Conservation (phyloP, 441 rosid genomes). For the Gossypium schwendimanii region DNA sequence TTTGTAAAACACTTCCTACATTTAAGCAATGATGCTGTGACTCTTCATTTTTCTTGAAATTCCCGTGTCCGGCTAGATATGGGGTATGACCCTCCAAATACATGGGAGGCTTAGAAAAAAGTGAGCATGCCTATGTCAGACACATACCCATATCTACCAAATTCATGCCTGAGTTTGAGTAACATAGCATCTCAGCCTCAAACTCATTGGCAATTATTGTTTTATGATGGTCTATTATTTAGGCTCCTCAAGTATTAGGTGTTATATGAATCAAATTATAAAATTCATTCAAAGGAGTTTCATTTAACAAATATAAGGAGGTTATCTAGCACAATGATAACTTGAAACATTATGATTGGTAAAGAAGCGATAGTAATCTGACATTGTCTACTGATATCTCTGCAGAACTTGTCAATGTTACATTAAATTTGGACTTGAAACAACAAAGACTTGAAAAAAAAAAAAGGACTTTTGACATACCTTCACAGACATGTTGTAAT, state of each 20-base stretch:
- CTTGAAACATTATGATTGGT: not conserved
- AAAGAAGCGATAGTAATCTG: not conserved
- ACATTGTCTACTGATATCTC: not conserved
- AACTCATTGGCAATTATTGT: not conserved
- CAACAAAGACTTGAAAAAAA: not conserved
- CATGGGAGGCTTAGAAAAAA: not conserved
- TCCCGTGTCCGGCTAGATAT: not conserved
- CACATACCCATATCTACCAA: not conserved
- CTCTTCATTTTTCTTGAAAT: not conserved
- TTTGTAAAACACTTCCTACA: not conserved
- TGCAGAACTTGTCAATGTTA: not conserved
- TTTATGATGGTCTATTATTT: not conserved
- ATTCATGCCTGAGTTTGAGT: too few relatives aligned
- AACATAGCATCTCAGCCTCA: not conserved
- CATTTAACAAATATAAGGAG: not conserved
- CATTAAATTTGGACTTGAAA: slow-evolving; percentile 1
- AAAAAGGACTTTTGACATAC: slow-evolving; percentile 24
- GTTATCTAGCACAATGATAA: not conserved
- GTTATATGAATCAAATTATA: not conserved
- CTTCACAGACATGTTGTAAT: slow-evolving; percentile 60
- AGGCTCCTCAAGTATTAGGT: not conserved
- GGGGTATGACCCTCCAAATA: not conserved
- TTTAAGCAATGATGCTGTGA: not conserved
- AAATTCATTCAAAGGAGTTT: not conserved
- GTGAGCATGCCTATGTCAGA: not conserved